Evolutionary conservation across 1,284 basidiomycete species (phyloP), one percentile per base, ranked within the genome.

Genomic region (Moesziomyces antarcticus): DNA sequence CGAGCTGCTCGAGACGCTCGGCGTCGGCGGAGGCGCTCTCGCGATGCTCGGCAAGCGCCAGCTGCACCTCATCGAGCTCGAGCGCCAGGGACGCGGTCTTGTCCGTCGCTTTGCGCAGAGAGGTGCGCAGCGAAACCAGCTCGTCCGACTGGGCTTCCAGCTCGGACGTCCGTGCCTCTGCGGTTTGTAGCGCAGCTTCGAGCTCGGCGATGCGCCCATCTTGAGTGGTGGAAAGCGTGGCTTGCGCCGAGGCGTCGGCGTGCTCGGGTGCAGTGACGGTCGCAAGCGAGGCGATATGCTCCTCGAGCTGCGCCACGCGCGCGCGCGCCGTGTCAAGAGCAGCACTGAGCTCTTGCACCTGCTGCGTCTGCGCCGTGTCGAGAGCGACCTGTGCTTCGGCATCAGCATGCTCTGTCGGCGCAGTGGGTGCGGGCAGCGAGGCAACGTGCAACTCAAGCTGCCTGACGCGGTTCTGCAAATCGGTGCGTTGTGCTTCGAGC

Each of bases 21-120:
- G 60, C 50, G 25, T 58, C 51, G 1, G 16, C 10, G 7, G 58
- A 55, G 1, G 58, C n/a, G 2, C 21, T 20, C 22, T 73, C 65
- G 53, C 60, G 52, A 2, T 56, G 53, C 42, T 68, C 70, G 40
- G 61, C 69, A 16, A 72, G 59, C n/a, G 44, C 40, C 0, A 72
- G 30, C 3, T 62, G 37, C 4, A 56, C 27, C 0, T 51, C 10
- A 7, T 49, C 40, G 18, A 62, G 18, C 10, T 72, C 44, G 20
- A 30, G 35, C 4, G 14, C n/a, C 11, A 53, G 43, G 0, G 45
- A 5, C 0, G 50, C 8, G n/a, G 58, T 27, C 1, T 52, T 42
- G 3, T 66, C 63, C 25, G 62, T 40, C 1, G 56, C 8, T 27
- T 53, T 62, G 16, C 41, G 41, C 10, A 66, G 53, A 6, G 24